These are phyloP conservation scores for Cryptosporidium xiaoi DNA, from an alignment of 169 alveolate species.

Conservation along the genomic window DNA sequence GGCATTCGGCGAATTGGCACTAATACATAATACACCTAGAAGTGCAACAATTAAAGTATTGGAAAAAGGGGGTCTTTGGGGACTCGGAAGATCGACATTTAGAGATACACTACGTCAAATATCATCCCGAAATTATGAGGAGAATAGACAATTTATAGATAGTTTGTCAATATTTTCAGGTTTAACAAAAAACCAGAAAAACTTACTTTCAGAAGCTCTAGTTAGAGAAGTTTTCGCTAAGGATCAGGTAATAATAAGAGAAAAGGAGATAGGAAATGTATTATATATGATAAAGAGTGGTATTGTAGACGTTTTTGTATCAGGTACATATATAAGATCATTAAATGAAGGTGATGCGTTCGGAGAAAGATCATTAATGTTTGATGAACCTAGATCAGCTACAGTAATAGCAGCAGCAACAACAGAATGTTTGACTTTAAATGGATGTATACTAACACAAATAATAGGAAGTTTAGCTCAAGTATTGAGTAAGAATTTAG, in stretches of 20 bases:
- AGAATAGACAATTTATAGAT: constrained; percentile 89
- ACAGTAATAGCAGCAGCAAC: constrained; percentile 88
- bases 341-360: constrained; percentile 89
- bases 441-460: constrained; percentile 84
- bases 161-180: constrained; percentile 89
- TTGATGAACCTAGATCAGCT: constrained; percentile 93
- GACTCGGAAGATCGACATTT: constrained; percentile 91
- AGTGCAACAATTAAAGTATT: constrained; percentile 95
- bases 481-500: constrained; percentile 78
- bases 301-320: constrained; percentile 86
- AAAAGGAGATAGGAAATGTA: constrained; percentile 92
- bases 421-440: constrained; percentile 86
- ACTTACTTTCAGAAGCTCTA: constrained; percentile 88
- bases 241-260: constrained; percentile 88
- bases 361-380: constrained; percentile 93
- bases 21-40: constrained; percentile 96
- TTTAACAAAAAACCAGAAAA: constrained; percentile 89
- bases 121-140: constrained; percentile 89
- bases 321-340: constrained; percentile 81
- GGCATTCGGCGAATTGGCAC: constrained; percentile 98
- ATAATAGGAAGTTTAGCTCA: constrained; percentile 89
- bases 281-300: constrained; percentile 91
- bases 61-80: constrained; percentile 92
- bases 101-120: constrained; percentile 89
- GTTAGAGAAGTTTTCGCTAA: constrained; percentile 85